phyloP scores from a whole-genome alignment of 805 yeast genomes.

The Jamesozyma hellenica region DNA sequence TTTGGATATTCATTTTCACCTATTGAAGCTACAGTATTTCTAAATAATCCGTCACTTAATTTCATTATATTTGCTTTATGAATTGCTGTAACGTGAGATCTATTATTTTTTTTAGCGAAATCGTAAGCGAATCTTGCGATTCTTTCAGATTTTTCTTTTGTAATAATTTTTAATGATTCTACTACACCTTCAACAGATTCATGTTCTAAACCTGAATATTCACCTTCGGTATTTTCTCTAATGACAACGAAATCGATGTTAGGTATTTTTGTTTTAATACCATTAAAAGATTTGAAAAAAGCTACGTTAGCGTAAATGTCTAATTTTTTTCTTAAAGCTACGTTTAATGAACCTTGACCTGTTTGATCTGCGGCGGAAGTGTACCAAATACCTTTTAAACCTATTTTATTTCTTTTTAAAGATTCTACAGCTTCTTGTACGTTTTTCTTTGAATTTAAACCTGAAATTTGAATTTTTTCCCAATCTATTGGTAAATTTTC shows the following conservation, averaged over 20 bases:
- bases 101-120: slow-evolving; percentile 84
- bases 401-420: slow-evolving; percentile 90
- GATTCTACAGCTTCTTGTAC: slow-evolving; percentile 83
- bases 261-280: slow-evolving; percentile 80
- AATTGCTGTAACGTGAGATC: slow-evolving; percentile 88
- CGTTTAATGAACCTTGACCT: slow-evolving; percentile 79
- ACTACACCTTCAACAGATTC: slow-evolving; percentile 96
- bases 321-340: slow-evolving; percentile 90
- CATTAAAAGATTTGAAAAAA: slow-evolving; percentile 87
- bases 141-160: slow-evolving; percentile 91
- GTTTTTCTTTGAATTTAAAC: slow-evolving; percentile 42
- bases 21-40: slow-evolving; percentile 82
- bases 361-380: slow-evolving; percentile 77
- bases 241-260: slow-evolving; percentile 88
- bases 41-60: slow-evolving; percentile 95
- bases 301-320: slow-evolving; percentile 93
- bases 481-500: slow-evolving; percentile 89
- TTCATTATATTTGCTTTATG: slow-evolving; percentile 99
- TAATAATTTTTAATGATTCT: slow-evolving; percentile 90
- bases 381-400: slow-evolving; percentile 90
- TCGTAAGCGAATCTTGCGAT: slow-evolving; percentile 96
- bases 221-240: slow-evolving; percentile 99
- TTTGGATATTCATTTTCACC: slow-evolving; percentile 80
- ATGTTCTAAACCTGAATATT: slow-evolving; percentile 96
- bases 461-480: slow-evolving; percentile 71